Conservation (phyloP, 768 basidiomycete species). For the Cystofilobasidium ferigula region DNA sequence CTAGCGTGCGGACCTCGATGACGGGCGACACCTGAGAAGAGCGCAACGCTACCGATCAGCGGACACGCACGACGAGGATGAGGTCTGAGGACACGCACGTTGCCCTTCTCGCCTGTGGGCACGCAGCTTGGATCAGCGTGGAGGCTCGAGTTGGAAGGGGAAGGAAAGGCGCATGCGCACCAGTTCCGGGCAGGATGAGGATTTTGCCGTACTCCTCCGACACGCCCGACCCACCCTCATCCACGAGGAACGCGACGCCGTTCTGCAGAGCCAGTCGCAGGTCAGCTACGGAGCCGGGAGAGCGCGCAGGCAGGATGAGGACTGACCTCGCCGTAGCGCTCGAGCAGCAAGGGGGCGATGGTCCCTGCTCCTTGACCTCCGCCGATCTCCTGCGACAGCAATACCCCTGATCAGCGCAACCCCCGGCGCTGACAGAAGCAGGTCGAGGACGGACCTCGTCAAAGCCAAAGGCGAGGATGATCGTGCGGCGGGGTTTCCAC, state of each 20-base stretch:
- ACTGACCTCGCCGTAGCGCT: constrained; percentile 12
- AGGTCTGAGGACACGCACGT: too few species aligned
- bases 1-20: constrained; percentile 21
- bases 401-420: background rate
- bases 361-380: constrained; percentile 23
- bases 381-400: constrained; percentile 20
- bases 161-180: background rate
- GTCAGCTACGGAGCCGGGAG: background rate
- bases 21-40: constrained; percentile 13
- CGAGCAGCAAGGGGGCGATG: constrained; percentile 11
- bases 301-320: background rate
- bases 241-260: constrained; percentile 21
- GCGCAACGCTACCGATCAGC: too few species aligned
- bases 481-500: constrained; percentile 10
- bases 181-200: constrained; percentile 21
- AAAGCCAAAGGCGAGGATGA: constrained; percentile 25
- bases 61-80: too few species aligned
- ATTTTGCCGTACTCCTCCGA: constrained; percentile 19
- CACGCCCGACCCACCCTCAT: constrained; percentile 23
- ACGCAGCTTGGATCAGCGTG: background rate
- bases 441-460: background rate
- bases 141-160: background rate
- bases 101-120: constrained; percentile 19
- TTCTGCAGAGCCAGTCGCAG: background rate
- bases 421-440: background rate